Evolutionary conservation across 164 flowering plant genomes (phyloP).

Genomic region (Kingdonia uniflora): DNA sequence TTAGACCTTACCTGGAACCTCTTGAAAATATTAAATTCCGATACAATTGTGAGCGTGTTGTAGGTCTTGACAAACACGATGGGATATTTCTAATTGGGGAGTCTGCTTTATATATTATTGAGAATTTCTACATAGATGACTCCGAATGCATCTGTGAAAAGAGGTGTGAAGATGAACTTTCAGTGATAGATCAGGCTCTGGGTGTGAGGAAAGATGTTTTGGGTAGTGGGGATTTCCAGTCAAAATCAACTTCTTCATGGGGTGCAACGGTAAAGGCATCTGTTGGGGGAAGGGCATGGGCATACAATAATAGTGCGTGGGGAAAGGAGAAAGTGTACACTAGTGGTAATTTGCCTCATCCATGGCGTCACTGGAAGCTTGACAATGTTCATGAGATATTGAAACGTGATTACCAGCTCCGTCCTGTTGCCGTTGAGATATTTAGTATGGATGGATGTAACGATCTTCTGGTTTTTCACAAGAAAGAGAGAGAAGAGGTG

Average conservation of each 20-base stretch:
- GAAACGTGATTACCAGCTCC: slow-evolving; percentile 98
- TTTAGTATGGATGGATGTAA: slow-evolving; percentile 99
- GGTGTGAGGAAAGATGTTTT: slow-evolving; percentile 85
- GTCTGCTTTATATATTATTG: slow-evolving; percentile 76
- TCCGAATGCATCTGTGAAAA: slow-evolving; percentile 88
- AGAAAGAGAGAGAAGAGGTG: slow-evolving; percentile 95
- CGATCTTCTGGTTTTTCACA: slow-evolving; percentile 98
- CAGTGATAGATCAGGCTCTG: slow-evolving; percentile 97
- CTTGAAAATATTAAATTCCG: slow-evolving; percentile 73
- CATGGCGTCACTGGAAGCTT: slow-evolving; percentile 99
- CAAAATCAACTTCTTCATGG: slow-evolving; percentile 78
- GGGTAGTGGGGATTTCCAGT: slow-evolving; percentile 57
- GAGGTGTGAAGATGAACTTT: slow-evolving; percentile 84
- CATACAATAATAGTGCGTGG: slow-evolving; percentile 98
- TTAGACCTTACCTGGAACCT: slow-evolving; percentile 91
- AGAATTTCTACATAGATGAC: slow-evolving; percentile 87
- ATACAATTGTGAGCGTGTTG: slow-evolving; percentile 95
- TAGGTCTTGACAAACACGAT: slow-evolving; percentile 98
- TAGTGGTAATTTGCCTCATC: slow-evolving; percentile 80
- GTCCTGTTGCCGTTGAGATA: slow-evolving; percentile 98
- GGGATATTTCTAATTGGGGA: slow-evolving; percentile 96
- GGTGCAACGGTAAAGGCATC: slow-evolving; percentile 36
- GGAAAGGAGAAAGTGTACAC: slow-evolving; percentile 85
- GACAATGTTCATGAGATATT: slow-evolving; percentile 87
- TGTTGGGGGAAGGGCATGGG: slow-evolving; percentile 97